Evolutionary conservation across 2,329 filamentous ascomycete species (phyloP).

Genomic region (Dactylellina cionopaga): DNA sequence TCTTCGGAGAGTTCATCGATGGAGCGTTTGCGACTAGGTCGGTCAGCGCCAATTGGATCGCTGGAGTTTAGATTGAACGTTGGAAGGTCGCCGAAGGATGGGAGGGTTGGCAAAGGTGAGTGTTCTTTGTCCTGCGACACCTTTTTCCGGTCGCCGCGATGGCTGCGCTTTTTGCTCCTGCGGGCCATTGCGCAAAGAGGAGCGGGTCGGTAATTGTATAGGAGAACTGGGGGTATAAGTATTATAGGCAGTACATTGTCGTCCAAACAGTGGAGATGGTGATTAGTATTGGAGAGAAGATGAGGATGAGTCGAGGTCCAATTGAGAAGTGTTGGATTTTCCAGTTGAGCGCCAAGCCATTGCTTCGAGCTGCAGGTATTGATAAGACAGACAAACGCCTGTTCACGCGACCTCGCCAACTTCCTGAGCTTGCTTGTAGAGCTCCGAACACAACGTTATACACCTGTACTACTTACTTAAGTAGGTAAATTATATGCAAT

Average conservation of each 20-base stretch:
- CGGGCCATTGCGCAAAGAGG: constrained; percentile 18
- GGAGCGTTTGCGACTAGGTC: constrained; percentile 12
- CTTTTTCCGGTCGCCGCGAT: constrained; percentile 36
- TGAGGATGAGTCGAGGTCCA: constrained; percentile 3
- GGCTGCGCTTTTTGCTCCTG: constrained; percentile 35
- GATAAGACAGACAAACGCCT: neutral
- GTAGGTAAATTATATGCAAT: no score
- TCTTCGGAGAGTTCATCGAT: constrained; percentile 14
- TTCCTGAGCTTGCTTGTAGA: no score
- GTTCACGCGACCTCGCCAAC: no score
- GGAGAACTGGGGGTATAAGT: neutral
- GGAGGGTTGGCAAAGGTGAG: constrained; percentile 36
- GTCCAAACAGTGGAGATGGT: neutral
- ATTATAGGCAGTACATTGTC: neutral
- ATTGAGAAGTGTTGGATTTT: neutral
- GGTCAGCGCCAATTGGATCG: neutral
- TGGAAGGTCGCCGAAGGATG: constrained; percentile 41
- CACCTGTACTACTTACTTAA: no score
- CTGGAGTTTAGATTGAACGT: constrained; percentile 27
- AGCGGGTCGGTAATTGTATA: neutral
- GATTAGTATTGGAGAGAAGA: neutral
- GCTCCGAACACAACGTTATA: no score
- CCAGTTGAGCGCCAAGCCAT: constrained; percentile 21
- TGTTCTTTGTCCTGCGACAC: constrained; percentile 6
- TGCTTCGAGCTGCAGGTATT: neutral